Evolutionary conservation across 2,329 filamentous ascomycete species (phyloP), one percentile per base, ranked within the genome.

Genomic region (Colletotrichum sublineola): DNA sequence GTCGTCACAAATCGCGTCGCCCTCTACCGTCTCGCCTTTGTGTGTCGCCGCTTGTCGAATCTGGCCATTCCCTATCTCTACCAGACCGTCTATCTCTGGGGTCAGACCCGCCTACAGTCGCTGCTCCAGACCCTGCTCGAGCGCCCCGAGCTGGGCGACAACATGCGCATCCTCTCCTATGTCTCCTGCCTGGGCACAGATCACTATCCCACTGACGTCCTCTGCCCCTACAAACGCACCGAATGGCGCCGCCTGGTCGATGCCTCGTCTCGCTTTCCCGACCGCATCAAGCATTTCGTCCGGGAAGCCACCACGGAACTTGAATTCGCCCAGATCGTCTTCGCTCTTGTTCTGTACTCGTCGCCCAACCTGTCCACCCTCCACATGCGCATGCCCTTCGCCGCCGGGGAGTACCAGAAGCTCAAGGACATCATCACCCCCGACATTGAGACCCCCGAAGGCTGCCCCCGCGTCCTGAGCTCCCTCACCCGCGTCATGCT

Each of bases 401-500:
- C 71, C 40, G 71, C 71, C 1, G 71, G 71, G 2, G 71, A 73
- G 18, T 73, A 73, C n/a, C 68, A 71, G 56, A 73, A 73, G 62
- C 63, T 73, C 6, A 73, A 73, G 46, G 71, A 57, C 24, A 67
- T 73, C 52, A 56, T 73, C 14, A 73, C 71, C 5, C 71, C 71
- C 3, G 71, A 73, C 11, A 73, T 73, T 12, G 71, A 73, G 5
- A 48, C 71, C 11, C 56, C 36, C 15, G 67, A 73, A 48, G 71
- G 68, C 56, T 44, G 55, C 33, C 71, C 71, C n/a, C 71, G 71
- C 12, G 63, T 73, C 11, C 50, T 73, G 31, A 71, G 58, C 44
- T 73, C 68, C 18, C 71, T 73, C 29, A 73, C 71, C 36, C 71
- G 71, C 31, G 62, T 73, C 68, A 73, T 73, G 71, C 24, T 73